Base-by-base conservation (phyloP, 2,329 filamentous ascomycete species). In the Penicillium sp. region DNA sequence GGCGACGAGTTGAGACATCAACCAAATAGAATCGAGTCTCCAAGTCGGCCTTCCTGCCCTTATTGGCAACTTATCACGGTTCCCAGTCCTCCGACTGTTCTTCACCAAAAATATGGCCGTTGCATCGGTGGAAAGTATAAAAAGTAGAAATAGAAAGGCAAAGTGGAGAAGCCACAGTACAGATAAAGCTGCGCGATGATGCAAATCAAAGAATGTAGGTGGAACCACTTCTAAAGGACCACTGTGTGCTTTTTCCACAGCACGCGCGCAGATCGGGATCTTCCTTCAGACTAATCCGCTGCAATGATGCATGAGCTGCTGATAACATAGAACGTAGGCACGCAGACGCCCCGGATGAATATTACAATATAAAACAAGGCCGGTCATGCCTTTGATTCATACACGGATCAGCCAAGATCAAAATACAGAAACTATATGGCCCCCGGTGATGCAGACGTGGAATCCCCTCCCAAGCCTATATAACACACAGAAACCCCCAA, bases 361-460 rank as follows among this genome's bases (percentile, higher is more conserved):
- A 3, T 20, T 37, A 8, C 10, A 20, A 12, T 37, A 8, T 8
- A 9, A 5, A 20, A 37, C 15, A 20, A 37, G 3, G 15, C 6
- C 15, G 33, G 44, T 43, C 37, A n/a, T 35, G 46, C 20, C 32
- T 32, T 23, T 38, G 40, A 49, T 48, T 54, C 46, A 52, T 56
- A 54, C 48, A 52, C 46, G 29, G 44, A 49, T 46, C 46, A 28
- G 32, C 44, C 40, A 44, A 12, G 42, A 47, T 44, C 43, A 35
- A 44, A 42, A 20, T 37, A 37, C 37, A 35, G 18, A 35, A n/a
- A 44, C 35, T 10, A 20, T 20, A 40, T 27, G 38, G 12, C 10
- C 9, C 20, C 37, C 18, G 23, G 28, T 28, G 45, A 46, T 38
- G 37, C 29, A 42, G 24, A 24, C 35, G 12, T 24, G 27, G 18